Base-by-base conservation (phyloP, 352 stramenopile species). In the Thraustochytrium striatum region DNA sequence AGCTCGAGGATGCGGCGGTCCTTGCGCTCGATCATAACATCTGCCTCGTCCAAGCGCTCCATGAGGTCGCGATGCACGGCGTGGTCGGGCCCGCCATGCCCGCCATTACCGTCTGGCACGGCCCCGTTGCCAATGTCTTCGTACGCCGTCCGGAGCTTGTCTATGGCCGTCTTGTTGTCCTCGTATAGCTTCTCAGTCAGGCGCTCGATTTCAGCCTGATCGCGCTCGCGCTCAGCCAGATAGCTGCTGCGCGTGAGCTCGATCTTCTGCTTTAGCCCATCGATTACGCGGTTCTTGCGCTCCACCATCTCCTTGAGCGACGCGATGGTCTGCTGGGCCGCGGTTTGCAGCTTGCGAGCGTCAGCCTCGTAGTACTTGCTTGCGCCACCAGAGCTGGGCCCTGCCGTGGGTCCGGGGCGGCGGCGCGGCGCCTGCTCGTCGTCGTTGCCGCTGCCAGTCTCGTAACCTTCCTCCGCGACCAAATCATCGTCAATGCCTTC, bases 121-220 rank as follows among this genome's bases (percentile, higher is more conserved):
- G 52, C 65, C 3, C 65, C 65, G 11, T 41, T 58, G 0, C 41
- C 25, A 38, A 75, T 75, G 1, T 75, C 65, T 13, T 79, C 69
- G 44, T 69, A 69, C 30, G 69, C 69, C 2, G 32, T 69, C 16
- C 69, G 69, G 5, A 79, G 57, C 30, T 69, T 69, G 28, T n/a
- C 3, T 21, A 79, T 69, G 3, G 69, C 69, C 21, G 58, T 38
- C 33, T 38, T 30, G 32, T 75, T 75, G 7, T 75, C 65, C 36
- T 75, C 65, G 39, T 75, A 75, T 3, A 75, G 47, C 13, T 75
- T 75, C 47, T 75, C 52, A 1, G 69, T 69, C 35, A 79, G 57
- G 11, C 69, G 50, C 36, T 79, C 47, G 19, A 69, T 69, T 50
- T 79, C 69, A 7, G 47, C 69, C 28, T 69, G 65, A 8, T 75